phyloP scores from a whole-genome alignment of 768 basidiomycete genomes.

The Pleurotus giganteus region DNA sequence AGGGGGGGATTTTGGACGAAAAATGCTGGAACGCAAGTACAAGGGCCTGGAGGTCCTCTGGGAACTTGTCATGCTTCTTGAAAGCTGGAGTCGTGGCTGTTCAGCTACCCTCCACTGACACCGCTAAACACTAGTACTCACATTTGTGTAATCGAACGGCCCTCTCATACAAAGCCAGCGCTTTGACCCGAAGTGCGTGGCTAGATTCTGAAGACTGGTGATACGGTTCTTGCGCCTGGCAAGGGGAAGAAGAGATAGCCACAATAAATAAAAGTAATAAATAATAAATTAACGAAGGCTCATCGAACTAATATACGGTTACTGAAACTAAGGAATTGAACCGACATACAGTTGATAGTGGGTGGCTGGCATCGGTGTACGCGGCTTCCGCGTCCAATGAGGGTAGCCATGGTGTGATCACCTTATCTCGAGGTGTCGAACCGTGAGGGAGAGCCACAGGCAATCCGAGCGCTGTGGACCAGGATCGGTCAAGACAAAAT shows the following conservation, averaged over 20 bases:
- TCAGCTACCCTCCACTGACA: constrained; percentile 7
- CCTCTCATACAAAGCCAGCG: constrained; percentile 51
- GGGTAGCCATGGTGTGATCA: constrained; percentile 52
- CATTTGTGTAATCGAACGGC: constrained; percentile 42
- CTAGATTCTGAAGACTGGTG: constrained; percentile 19
- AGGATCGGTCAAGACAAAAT: constrained; percentile 59
- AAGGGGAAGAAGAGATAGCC: background rate
- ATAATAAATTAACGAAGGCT: background rate
- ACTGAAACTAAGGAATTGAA: constrained; percentile 13
- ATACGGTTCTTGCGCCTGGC: background rate
- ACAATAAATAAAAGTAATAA: background rate
- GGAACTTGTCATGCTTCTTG: constrained; percentile 27
- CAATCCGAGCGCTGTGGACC: constrained; percentile 54
- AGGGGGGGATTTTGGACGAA: constrained; percentile 35
- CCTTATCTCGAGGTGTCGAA: constrained; percentile 41
- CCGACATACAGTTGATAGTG: constrained; percentile 5
- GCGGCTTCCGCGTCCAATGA: background rate
- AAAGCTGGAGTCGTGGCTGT: constrained; percentile 19
- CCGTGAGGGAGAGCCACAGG: constrained; percentile 53
- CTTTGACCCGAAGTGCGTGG: constrained; percentile 48
- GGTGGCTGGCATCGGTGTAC: background rate
- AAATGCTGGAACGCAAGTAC: constrained; percentile 47
- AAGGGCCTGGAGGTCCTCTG: constrained; percentile 40
- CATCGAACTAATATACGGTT: background rate
- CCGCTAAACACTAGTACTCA: constrained; percentile 21